Base-by-base conservation (phyloP, 2,329 filamentous ascomycete genomes). In the Alternaria dauci region DNA sequence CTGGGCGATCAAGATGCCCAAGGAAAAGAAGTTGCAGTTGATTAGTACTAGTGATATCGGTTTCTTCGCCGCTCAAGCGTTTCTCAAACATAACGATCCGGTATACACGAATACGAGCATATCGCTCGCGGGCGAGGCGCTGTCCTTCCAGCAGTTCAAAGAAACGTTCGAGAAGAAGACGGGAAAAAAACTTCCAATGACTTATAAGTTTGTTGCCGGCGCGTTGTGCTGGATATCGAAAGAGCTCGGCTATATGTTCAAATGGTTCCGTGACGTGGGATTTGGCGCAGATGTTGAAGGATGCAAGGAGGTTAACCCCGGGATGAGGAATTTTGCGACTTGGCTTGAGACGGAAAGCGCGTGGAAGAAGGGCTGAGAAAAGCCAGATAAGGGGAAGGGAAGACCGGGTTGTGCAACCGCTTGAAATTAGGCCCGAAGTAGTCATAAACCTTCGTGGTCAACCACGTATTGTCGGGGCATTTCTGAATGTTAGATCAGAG, bases 91-190 rank as follows among this genome's bases (percentile, higher is more conserved):
- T 0, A 74, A 81, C 0, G 71, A 79, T 41, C 85, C 78, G 58
- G 14, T 28, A 36, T 58, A 39, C 7, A 73, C 73, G 14, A 78
- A 81, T 23, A 71, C 72, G 52, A 74, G 71, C 2, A 71, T 85
- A 26, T 79, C 81, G 8, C 61, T 86, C 9, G 84, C 84, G 0
- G 83, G 84, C 1, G 84, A 85, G 52, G 80, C 84, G 23, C 63
- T 86, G 39, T 82, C 79, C 0, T 79, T 78, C 28, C 66, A 68
- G 0, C 70, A 83, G 32, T 78, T 81, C 11, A 72, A 73, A 14
- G 62, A 70, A 16, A 74, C 79, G 8, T 85, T 85, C 65, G 75
- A 79, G 71, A 64, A 79, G 34, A 78, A 76, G 50, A 81, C 80
- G 0, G 83, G 83, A 0, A 66, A 76, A 47, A 68, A 74, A 4